Conservation (phyloP, 169 alveolate species). For the Plasmodium knowlesi region DNA sequence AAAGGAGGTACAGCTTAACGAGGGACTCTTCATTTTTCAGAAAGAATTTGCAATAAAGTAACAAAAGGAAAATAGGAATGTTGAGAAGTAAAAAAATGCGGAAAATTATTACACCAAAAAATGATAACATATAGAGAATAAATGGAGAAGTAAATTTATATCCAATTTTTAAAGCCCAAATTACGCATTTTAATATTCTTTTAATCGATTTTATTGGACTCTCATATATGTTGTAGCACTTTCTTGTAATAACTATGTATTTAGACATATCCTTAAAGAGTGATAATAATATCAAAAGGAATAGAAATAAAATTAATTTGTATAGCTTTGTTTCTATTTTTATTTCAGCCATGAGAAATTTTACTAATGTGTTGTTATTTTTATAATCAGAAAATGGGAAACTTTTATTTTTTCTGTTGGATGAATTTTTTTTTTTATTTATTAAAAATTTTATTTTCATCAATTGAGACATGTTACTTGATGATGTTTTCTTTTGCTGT, state of each 20-base stretch:
- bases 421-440: slow-evolving; percentile 2
- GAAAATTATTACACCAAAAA: slow-evolving; percentile 7
- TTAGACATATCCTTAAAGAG: slow-evolving; percentile 42
- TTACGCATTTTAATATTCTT: slow-evolving; percentile 38
- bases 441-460: slow-evolving; percentile 33
- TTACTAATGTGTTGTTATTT: slow-evolving; percentile 34
- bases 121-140: slow-evolving; percentile 46
- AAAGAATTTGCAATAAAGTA: slow-evolving; percentile 25
- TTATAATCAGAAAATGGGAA: slow-evolving; percentile 23
- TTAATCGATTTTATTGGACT: slow-evolving; percentile 57
- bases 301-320: slow-evolving; percentile 45
- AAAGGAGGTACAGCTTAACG: slow-evolving; percentile 14
- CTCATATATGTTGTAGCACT: slow-evolving; percentile 72
- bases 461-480: slow-evolving; percentile 17
- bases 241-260: slow-evolving; percentile 71
- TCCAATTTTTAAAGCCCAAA: slow-evolving; percentile 44
- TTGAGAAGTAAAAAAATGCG: slow-evolving; percentile 54
- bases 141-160: slow-evolving; percentile 43
- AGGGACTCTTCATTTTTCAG: slow-evolving; percentile 41
- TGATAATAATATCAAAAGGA: slow-evolving; percentile 41
- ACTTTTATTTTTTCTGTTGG: background rate
- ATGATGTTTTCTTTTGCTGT: background rate
- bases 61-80: slow-evolving; percentile 39
- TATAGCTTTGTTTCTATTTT: slow-evolving; percentile 57
- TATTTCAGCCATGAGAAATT: slow-evolving; percentile 67